A percentile compares a stretch with the other conserved stretches of the same genome.
Conservation (phyloP, 306 rosid genomes). For the Pachyrhizus erosus region DNA sequence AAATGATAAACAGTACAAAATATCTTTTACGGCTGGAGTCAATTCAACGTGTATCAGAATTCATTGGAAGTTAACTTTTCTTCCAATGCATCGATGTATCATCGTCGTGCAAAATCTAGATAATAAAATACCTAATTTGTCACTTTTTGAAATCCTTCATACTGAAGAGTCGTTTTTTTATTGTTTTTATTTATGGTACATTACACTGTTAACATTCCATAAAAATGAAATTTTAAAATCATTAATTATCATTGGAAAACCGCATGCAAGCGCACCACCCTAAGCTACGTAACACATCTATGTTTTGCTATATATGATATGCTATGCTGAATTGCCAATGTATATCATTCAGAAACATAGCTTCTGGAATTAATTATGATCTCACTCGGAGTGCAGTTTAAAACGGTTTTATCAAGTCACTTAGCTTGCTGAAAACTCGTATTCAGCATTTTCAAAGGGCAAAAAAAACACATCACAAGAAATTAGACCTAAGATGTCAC, state of each 20-base stretch:
- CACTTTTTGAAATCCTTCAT: not conserved
- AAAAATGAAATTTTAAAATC: not conserved
- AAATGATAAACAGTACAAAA: not conserved
- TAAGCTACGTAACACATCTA: not conserved
- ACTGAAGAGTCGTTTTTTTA: not conserved
- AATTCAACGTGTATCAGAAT: not conserved
- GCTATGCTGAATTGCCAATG: not conserved
- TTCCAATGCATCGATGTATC: not conserved
- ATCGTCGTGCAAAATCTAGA: not conserved
- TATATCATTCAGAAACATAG: not conserved
- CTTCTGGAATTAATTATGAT: conserved; percentile 1
- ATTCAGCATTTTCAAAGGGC: not conserved
- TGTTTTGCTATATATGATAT: not conserved
- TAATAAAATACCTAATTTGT: not conserved
- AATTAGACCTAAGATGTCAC: not conserved
- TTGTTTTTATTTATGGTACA: not conserved
- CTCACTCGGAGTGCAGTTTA: not conserved
- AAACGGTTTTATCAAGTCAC: not conserved
- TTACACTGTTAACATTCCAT: not conserved
- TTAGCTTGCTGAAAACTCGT: not conserved
- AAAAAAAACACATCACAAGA: not conserved
- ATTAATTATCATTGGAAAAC: not conserved
- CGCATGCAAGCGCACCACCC: not conserved
- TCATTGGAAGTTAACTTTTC: not conserved
- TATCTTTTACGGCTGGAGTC: not conserved